Conservation (phyloP, 2,329 filamentous ascomycete genomes). For the Cladophialophora exuberans region DNA sequence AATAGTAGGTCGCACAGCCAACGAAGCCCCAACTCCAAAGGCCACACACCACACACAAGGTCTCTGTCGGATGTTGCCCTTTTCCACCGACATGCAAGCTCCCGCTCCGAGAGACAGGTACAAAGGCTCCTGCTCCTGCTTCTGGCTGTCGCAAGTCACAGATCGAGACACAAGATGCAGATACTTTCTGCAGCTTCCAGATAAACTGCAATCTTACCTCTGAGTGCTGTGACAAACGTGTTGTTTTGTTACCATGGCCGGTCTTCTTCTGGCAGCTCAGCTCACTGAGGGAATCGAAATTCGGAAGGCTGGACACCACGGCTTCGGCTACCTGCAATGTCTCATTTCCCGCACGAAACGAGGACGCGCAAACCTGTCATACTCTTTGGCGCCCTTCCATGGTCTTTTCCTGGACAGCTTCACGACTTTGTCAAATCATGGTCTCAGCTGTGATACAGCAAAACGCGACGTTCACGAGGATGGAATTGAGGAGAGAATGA, state of each 20-base stretch:
- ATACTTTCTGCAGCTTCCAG: not conserved
- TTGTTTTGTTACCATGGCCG: not conserved
- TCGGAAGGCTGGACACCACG: slow-evolving; percentile 21
- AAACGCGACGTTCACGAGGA: not conserved
- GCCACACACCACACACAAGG: too few relatives aligned
- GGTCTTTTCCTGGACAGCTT: slow-evolving; percentile 5
- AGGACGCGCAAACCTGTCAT: slow-evolving; percentile 22
- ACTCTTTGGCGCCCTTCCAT: slow-evolving; percentile 11
- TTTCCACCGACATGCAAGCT: slow-evolving; percentile 11
- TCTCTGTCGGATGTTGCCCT: slow-evolving; percentile 1
- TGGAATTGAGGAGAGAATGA: slow-evolving; percentile 6
- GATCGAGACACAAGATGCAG: not conserved
- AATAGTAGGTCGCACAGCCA: not conserved
- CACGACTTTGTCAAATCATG: slow-evolving; percentile 27
- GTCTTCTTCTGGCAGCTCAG: not conserved
- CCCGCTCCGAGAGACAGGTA: slow-evolving; percentile 5
- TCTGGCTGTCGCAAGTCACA: not conserved
- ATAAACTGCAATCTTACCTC: not conserved
- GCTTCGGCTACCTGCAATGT: slow-evolving; percentile 28
- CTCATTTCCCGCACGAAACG: slow-evolving; percentile 21
- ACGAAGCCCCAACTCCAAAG: not conserved
- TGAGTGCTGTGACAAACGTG: slow-evolving; percentile 1
- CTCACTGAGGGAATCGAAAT: slow-evolving; percentile 16
- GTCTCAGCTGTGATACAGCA: slow-evolving; percentile 15
- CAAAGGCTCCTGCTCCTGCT: slow-evolving; percentile 1